phyloP scores from a whole-genome alignment of 1,284 basidiomycete species.

The Cryptococcus floricola region DNA sequence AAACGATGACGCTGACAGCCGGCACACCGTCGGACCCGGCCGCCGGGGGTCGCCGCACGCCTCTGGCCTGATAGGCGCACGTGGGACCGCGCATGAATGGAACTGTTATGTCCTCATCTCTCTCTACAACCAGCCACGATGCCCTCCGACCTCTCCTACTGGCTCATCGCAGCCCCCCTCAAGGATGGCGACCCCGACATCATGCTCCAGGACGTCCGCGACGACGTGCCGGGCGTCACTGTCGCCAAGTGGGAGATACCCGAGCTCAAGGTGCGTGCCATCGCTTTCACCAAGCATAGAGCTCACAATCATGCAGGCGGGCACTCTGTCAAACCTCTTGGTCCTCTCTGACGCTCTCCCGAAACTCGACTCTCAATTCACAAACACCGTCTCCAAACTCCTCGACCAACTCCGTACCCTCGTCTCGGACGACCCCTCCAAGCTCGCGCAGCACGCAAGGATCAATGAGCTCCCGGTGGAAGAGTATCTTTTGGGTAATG shows the following conservation, averaged over 20 bases:
- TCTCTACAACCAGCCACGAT: conserved; percentile 22
- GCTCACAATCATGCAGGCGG: conserved; percentile 60
- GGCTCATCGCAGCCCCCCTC: conserved; percentile 55
- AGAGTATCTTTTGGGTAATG: conserved; percentile 62
- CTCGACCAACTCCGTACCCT: conserved; percentile 91
- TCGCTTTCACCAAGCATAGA: not conserved
- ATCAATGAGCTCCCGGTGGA: conserved; percentile 81
- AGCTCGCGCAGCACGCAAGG: conserved; percentile 68
- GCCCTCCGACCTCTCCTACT: conserved; percentile 55
- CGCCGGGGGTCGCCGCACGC: too few species aligned
- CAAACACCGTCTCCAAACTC: conserved; percentile 79
- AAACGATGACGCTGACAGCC: too few species aligned
- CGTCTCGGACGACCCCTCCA: conserved; percentile 79
- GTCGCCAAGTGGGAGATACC: conserved; percentile 48
- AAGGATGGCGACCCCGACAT: conserved; percentile 52
- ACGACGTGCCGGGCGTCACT: conserved; percentile 40
- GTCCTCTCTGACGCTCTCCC: conserved; percentile 87
- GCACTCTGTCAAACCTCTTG: conserved; percentile 87
- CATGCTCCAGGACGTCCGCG: conserved; percentile 50
- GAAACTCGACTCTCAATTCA: conserved; percentile 87
- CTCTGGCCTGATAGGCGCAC: too few species aligned
- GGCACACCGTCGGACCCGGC: too few species aligned
- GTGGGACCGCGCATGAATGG: too few species aligned
- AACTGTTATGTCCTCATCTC: too few species aligned
- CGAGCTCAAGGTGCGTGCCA: conserved; percentile 46